These are phyloP conservation scores for Colletotrichum sp. DNA, from an alignment of 2,329 filamentous ascomycete species.

Conservation along the genomic window DNA sequence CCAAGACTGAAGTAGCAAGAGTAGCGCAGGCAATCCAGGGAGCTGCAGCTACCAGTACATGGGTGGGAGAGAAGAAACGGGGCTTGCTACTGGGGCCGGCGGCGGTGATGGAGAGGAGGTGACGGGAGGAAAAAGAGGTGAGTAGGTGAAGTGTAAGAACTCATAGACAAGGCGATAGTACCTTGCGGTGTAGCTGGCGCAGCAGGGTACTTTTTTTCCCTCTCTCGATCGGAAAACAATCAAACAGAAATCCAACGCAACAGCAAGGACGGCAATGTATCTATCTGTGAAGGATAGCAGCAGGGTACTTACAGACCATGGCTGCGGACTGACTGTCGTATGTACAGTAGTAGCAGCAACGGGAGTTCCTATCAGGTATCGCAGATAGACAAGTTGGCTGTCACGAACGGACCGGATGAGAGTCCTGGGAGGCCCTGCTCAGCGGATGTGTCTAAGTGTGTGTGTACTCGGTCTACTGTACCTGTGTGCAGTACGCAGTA, in stretches of 20 bases:
- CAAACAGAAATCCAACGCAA: neutral
- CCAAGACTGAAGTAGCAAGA: neutral
- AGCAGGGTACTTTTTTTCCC: constrained; percentile 1
- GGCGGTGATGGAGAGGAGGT: neutral
- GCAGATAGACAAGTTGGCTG: neutral
- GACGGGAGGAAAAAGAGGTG: neutral
- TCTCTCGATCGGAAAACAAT: neutral
- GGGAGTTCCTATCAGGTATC: neutral
- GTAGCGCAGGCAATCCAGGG: neutral
- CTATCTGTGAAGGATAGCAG: neutral
- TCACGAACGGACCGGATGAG: neutral
- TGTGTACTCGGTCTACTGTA: neutral
- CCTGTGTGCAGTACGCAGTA: neutral
- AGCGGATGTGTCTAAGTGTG: neutral
- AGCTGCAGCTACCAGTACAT: neutral
- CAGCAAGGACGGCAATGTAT: neutral
- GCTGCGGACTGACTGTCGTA: neutral
- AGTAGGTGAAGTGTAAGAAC: neutral
- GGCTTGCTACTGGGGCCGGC: constrained; percentile 6
- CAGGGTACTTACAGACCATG: constrained; percentile 23
- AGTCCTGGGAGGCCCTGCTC: neutral
- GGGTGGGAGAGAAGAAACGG: constrained; percentile 8
- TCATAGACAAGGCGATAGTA: neutral
- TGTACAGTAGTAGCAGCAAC: neutral
- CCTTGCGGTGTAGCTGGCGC: neutral